Evolutionary conservation across 495 filamentous ascomycete species (phyloP), one percentile per base, ranked within the genome.

Genomic region (Penicillium taxi): DNA sequence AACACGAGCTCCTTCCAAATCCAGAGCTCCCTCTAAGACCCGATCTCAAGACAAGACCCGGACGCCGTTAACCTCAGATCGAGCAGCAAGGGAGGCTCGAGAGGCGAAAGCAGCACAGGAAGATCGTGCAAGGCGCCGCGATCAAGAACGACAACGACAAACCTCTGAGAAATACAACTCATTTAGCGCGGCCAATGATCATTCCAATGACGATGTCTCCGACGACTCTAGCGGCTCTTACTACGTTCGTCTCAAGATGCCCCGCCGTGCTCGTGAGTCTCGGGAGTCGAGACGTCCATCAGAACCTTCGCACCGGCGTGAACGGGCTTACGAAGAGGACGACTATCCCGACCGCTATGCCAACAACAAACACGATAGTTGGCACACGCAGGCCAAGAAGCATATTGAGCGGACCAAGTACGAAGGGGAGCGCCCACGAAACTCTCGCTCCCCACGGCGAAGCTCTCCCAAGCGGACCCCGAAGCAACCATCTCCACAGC

Each of bases 61-160:
- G 14, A 39, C 41, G 4, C 57, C 64, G 13, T 13, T 41, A 18
- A 61, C 42, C 26, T 37, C 39, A 17, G 29, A 52, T 21, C 52
- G 45, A 22, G 42, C 52, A 4, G 42, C 53, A 8, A 58, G 58
- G 42, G 60, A 66, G 14, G 28, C 26, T n/a, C 63, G 61, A 26
- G 56, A 61, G 9, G 54, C 48, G 12, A 64, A 59, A 30, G 45
- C 59, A 6, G 47, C 48, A 18, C 52, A 59, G 40, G 45, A 56
- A 27, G 58, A 58, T 33, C 56, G 52, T 25, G 61, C 49, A 47
- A 75, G 66, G 62, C 55, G 44, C 29, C 64, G 60, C 44, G 74
- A 70, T 44, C 76, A 67, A 53, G 72, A 75, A 37, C 63, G 66
- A 34, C 66, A 55, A 40, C 65, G 57, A 36, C 67, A 73, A 20